A percentile compares a stretch with the other conserved stretches of the same genome.
Evolutionary conservation across 306 rosid genomes (phyloP).

Genomic region (Vigna trinervia): DNA sequence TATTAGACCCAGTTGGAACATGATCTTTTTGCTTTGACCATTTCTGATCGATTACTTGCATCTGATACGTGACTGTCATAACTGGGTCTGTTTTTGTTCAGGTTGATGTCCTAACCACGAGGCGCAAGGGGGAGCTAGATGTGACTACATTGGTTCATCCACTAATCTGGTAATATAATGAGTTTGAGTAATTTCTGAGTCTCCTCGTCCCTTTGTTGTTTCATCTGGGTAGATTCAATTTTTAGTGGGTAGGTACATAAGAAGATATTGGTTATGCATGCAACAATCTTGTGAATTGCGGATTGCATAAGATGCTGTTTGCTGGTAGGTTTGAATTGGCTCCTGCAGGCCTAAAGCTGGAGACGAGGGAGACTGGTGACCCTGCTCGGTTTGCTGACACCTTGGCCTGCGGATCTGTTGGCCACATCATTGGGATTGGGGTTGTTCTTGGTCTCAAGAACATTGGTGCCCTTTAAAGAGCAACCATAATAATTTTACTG

Average conservation of each 20-base stretch:
- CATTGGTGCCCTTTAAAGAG: slow-evolving; percentile 71
- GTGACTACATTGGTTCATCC: slow-evolving; percentile 86
- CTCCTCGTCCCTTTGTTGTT: not conserved
- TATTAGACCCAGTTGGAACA: not conserved
- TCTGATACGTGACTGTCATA: not conserved
- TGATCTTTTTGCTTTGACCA: slow-evolving; percentile 1
- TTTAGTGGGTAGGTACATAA: not conserved
- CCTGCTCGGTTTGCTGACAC: slow-evolving; percentile 98
- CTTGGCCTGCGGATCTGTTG: slow-evolving; percentile 87
- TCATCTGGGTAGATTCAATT: not conserved
- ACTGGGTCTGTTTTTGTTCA: slow-evolving; percentile 24
- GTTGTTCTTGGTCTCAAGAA: slow-evolving; percentile 94
- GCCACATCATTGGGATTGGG: slow-evolving; percentile 97
- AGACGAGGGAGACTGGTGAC: slow-evolving; percentile 90
- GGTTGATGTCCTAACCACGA: slow-evolving; percentile 72
- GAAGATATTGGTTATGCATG: not conserved
- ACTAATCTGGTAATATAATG: slow-evolving; percentile 77
- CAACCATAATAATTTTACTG: not conserved
- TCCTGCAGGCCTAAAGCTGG: slow-evolving; percentile 90
- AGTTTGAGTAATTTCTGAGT: not conserved
- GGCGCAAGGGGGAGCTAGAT: slow-evolving; percentile 80
- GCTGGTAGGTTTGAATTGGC: slow-evolving; percentile 97
- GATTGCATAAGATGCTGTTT: slow-evolving; percentile 63
- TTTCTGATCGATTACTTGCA: not conserved
- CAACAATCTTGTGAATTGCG: not conserved